Conservation (phyloP, 2,329 filamentous ascomycete genomes). For the Calonectria pteridis region DNA sequence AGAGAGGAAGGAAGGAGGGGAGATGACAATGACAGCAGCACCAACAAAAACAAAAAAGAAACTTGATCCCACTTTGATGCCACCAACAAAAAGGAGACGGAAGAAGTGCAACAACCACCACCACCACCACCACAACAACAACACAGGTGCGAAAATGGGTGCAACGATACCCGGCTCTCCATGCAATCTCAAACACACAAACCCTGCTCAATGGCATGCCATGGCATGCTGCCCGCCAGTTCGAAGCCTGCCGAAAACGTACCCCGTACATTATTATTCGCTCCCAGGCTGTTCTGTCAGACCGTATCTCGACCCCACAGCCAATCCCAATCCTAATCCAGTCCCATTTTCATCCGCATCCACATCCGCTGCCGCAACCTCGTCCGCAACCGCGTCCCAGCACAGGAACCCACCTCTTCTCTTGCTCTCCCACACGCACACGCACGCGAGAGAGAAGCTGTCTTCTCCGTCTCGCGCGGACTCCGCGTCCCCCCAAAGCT, state of each 20-base stretch:
- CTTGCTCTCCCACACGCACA: not conserved
- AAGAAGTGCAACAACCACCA: not conserved
- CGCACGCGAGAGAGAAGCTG: not conserved
- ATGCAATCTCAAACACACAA: conserved; percentile 5
- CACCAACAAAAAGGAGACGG: not conserved
- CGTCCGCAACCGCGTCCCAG: not conserved
- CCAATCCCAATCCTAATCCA: conserved; percentile 13
- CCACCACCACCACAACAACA: not conserved
- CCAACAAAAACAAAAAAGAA: not conserved
- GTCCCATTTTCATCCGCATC: not conserved
- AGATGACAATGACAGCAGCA: not conserved
- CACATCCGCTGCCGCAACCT: conserved; percentile 1
- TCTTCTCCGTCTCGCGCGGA: not conserved
- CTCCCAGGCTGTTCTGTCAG: conserved; percentile 9
- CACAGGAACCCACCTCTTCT: not conserved
- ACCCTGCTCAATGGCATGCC: conserved; percentile 5
- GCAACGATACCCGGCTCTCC: not conserved
- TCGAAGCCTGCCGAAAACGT: not conserved
- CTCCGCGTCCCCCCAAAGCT: not conserved
- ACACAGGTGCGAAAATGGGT: not conserved
- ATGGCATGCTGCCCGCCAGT: not conserved
- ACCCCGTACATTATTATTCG: conserved; percentile 8
- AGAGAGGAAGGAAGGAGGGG: not conserved
- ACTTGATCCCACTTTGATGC: not conserved
- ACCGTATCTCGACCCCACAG: conserved; percentile 12